Conservation (phyloP, 345 rosid genomes). For the Camelina neglecta region DNA sequence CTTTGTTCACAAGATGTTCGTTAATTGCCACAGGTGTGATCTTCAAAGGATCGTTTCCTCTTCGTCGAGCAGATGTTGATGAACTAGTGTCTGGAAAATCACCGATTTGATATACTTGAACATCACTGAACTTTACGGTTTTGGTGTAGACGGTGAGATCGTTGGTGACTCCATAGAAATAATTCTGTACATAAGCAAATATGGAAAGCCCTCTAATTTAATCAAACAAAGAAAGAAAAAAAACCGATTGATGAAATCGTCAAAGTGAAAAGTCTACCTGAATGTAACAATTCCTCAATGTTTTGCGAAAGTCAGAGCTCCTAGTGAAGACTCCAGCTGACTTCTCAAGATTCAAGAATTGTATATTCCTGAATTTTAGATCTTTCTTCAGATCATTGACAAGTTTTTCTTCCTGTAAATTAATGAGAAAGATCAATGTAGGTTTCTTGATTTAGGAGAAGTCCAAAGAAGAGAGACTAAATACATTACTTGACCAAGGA, state of each 20-base stretch:
- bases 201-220: background rate
- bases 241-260: background rate
- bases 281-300: slow-evolving; percentile 1
- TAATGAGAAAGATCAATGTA: slow-evolving; percentile 5
- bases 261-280: background rate
- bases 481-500: slow-evolving; percentile 35
- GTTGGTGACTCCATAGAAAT: slow-evolving; percentile 25
- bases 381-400: background rate
- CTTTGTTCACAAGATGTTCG: background rate
- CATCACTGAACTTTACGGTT: slow-evolving; percentile 26
- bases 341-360: slow-evolving; percentile 32
- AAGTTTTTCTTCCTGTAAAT: slow-evolving; percentile 7
- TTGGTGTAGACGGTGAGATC: slow-evolving; percentile 25
- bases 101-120: slow-evolving; percentile 14
- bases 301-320: background rate
- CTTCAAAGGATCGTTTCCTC: background rate
- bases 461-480: background rate
- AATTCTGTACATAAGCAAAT: slow-evolving; percentile 19
- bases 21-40: slow-evolving; percentile 2
- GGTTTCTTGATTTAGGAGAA: slow-evolving; percentile 8
- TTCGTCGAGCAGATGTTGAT: background rate
- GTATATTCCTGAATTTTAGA: slow-evolving; percentile 13
- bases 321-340: slow-evolving; percentile 31
- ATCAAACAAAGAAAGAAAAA: background rate
- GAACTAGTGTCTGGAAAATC: background rate